Conservation (phyloP, 768 basidiomycete genomes). For the Albatrellus ellisii region DNA sequence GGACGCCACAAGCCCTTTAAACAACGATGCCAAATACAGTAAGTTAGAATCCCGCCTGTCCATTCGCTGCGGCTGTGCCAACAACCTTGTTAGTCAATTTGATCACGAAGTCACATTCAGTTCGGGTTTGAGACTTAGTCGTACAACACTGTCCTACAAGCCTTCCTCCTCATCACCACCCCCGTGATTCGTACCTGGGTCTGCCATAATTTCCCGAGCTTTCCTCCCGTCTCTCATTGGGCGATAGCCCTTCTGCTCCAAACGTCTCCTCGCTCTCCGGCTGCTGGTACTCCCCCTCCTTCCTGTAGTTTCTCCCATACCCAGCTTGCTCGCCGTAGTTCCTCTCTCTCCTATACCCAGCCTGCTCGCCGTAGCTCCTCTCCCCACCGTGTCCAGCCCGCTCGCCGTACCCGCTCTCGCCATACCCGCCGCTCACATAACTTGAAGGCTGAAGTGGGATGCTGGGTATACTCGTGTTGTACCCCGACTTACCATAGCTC, state of each 20-base stretch:
- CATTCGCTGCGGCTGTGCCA: too few species aligned
- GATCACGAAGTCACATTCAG: too few species aligned
- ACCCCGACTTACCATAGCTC: slow-evolving; percentile 3
- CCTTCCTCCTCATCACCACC: not conserved
- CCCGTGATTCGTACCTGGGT: slow-evolving; percentile 9
- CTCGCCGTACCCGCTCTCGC: not conserved
- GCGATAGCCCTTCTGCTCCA: slow-evolving; percentile 36
- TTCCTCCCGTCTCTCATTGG: slow-evolving; percentile 23
- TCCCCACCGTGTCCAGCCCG: not conserved
- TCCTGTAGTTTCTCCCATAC: not conserved
- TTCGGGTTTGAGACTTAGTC: too few species aligned
- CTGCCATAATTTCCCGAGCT: too few species aligned
- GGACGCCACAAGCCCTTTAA: too few species aligned
- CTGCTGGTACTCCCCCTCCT: slow-evolving; percentile 2
- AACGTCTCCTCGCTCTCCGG: slow-evolving; percentile 31
- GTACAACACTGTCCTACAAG: too few species aligned
- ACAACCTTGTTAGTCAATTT: too few species aligned
- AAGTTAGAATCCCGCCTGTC: too few species aligned
- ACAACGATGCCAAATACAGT: too few species aligned
- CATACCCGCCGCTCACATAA: slow-evolving; percentile 2
- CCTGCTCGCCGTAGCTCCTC: not conserved
- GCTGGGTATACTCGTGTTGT: not conserved
- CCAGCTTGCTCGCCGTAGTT: not conserved
- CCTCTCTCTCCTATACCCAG: not conserved
- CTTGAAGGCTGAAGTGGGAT: not conserved